Base-by-base conservation (phyloP, 2,329 filamentous ascomycete species). In the Ophiostoma novo-ulmi region DNA sequence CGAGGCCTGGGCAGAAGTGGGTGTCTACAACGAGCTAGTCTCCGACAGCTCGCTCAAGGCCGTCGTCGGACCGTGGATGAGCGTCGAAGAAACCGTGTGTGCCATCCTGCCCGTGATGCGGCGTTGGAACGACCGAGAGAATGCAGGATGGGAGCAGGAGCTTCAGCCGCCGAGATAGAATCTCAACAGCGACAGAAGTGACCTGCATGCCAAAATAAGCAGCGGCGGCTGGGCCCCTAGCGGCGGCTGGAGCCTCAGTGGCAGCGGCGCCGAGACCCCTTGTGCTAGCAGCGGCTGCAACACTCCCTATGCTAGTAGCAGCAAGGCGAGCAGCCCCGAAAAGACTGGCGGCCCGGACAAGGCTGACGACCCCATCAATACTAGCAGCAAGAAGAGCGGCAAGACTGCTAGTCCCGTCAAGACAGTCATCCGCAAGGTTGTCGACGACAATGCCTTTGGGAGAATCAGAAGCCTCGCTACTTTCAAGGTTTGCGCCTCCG, bases 61-160 rank as follows among this genome's bases (percentile, higher is more conserved):
- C 3, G 70, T 74, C 2, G 74, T 81, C n/a, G 80, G 80, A 0
- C 80, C 81, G 0, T 84, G 83, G 82, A 80, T 80, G 10, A 78
- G 78, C 3, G 77, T 84, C 11, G 82, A 85, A 70, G 83, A 84
- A 17, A 78, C 81, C 7, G 80, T 81, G 14, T 75, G 77, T 8
- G 76, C 77, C 5, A 78, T 79, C 14, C 74, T 85, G 70, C 77
- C 76, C 7, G 76, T 84, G 5, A 76, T 85, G 73, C 78, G 77
- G 2, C 76, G 78, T 35, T 85, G 83, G 81, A 81, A 80, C 64
- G 78, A 79, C 10, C 79, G 80, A 3, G 82, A 85, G 71, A 76
- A 76, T 5, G 79, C 85, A n/a, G 77, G 79, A 22, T 86, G 84
- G 84, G 72, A 74, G 35, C 73, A 73, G 52, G 73, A 74, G 39